phyloP scores from a whole-genome alignment of 1,284 basidiomycete genomes.

The Boletus sp. region DNA sequence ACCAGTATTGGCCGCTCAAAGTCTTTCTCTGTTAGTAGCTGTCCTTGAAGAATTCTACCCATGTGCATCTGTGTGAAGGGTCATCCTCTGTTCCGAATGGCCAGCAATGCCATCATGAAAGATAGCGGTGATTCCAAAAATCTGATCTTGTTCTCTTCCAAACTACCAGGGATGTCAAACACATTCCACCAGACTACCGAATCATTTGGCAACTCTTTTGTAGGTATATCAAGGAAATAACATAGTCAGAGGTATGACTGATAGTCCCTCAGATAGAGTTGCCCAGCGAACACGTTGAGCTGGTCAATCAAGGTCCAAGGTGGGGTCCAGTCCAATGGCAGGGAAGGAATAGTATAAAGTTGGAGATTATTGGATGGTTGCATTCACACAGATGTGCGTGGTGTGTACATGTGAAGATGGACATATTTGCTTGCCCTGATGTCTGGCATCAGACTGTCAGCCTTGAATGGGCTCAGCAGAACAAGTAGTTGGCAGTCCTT shows the following conservation, averaged over 20 bases:
- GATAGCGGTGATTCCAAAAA: neutral
- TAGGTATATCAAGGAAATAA: neutral
- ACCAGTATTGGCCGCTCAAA: neutral
- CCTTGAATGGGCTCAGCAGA: constrained; percentile 44
- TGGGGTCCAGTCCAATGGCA: neutral
- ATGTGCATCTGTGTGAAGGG: neutral
- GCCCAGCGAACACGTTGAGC: neutral
- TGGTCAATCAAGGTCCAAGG: constrained; percentile 3
- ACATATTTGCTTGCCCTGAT: constrained; percentile 34
- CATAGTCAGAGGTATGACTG: constrained; percentile 22
- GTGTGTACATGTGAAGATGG: constrained; percentile 41
- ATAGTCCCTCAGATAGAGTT: neutral
- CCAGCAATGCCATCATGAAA: neutral
- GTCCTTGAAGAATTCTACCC: neutral
- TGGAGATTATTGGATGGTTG: constrained; percentile 37
- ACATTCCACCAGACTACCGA: neutral
- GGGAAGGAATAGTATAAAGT: constrained; percentile 34
- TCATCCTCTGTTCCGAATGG: neutral
- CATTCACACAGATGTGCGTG: constrained; percentile 36
- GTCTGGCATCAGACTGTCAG: constrained; percentile 37
- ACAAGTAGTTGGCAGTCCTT: neutral
- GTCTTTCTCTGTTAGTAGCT: neutral
- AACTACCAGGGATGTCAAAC: neutral
- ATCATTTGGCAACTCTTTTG: neutral
- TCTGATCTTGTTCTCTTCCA: neutral